These are phyloP conservation scores for Colletotrichum sp. DNA, from an alignment of 2,329 filamentous ascomycete species.

Conservation along the genomic window DNA sequence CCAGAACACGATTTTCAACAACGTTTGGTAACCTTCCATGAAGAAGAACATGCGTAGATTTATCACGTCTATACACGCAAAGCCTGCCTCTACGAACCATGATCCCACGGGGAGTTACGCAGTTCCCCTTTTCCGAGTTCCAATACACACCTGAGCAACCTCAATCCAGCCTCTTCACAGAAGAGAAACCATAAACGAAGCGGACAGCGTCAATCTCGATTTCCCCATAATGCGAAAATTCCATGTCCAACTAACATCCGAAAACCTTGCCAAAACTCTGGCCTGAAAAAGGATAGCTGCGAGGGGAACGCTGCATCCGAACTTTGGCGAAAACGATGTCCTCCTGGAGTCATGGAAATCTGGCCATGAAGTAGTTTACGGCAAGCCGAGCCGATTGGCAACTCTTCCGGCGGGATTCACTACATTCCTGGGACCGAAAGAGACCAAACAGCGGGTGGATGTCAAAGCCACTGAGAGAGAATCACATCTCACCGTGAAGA, in stretches of 20 bases:
- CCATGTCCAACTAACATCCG: not conserved
- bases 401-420: not conserved
- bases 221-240: rapidly evolving
- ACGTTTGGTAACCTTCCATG: not conserved
- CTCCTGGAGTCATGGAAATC: not conserved
- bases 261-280: not conserved
- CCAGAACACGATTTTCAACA: no score
- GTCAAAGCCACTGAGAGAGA: not conserved
- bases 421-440: not conserved
- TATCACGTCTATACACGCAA: not conserved
- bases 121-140: not conserved
- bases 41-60: not conserved
- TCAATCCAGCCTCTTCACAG: not conserved
- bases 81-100: not conserved
- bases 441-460: not conserved
- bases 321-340: not conserved
- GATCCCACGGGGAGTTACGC: not conserved
- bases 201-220: not conserved
- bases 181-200: not conserved
- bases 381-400: not conserved
- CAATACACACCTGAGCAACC: not conserved
- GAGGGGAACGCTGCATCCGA: not conserved
- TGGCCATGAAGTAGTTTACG: not conserved
- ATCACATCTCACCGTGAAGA: not conserved
- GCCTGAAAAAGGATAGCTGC: not conserved